Evolutionary conservation across 352 stramenopile species (phyloP).

Genomic region (Globisporangium sylvaticum): DNA sequence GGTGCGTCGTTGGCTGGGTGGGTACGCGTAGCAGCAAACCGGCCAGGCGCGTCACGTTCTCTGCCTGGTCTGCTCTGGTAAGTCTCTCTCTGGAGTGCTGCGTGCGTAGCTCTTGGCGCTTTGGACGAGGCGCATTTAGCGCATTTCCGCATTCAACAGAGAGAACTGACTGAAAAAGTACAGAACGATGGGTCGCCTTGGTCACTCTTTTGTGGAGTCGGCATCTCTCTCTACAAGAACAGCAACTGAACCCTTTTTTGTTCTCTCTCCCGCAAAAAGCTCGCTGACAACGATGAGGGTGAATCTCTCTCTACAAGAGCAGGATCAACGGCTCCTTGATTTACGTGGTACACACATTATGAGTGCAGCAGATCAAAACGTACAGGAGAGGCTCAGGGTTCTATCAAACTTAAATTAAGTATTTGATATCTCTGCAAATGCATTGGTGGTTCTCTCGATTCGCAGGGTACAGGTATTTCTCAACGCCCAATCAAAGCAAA

Average conservation of each 20-base stretch:
- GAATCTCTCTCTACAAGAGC: background rate
- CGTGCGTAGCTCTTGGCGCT: background rate
- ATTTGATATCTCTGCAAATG: too few relatives aligned
- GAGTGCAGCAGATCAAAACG: too few relatives aligned
- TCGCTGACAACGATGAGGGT: background rate
- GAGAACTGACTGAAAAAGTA: background rate
- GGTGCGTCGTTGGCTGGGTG: background rate
- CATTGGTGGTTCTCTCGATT: too few relatives aligned
- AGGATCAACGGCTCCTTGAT: background rate
- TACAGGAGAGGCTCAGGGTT: too few relatives aligned
- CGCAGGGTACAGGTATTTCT: too few relatives aligned
- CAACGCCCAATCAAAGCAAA: too few relatives aligned
- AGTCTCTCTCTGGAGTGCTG: too few relatives aligned
- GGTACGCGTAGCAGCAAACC: background rate
- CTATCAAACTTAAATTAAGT: too few relatives aligned
- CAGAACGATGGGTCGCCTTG: conserved; percentile 1
- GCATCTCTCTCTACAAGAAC: conserved; percentile 7
- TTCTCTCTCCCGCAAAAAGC: background rate
- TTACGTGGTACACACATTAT: background rate
- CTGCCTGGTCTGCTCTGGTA: background rate
- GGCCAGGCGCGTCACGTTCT: background rate
- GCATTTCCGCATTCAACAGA: background rate
- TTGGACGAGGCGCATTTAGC: background rate
- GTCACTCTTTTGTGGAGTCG: background rate
- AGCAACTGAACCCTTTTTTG: background rate